phyloP scores from a whole-genome alignment of 495 filamentous ascomycete genomes.

The Lepidopterella palustris region DNA sequence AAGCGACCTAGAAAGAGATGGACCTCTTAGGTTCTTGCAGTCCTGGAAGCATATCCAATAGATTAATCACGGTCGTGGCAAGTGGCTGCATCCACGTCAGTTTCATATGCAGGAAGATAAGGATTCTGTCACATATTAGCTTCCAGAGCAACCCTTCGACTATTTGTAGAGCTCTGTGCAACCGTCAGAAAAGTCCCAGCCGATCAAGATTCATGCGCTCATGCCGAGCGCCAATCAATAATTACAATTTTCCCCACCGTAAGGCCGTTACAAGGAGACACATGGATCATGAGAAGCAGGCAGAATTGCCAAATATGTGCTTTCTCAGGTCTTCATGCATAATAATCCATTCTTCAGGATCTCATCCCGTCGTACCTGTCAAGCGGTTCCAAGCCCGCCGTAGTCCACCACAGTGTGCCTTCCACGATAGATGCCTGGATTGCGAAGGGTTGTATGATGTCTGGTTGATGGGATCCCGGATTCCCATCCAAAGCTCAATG shows the following conservation, averaged over 20 bases:
- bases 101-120: not conserved
- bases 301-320: not conserved
- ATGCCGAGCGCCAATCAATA: not conserved
- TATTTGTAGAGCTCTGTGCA: not conserved
- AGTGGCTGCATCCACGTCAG: not conserved
- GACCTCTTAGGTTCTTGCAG: not conserved
- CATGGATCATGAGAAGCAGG: not conserved
- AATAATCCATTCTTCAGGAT: not conserved
- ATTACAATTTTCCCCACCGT: not conserved
- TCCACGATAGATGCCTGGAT: not conserved
- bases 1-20: no score
- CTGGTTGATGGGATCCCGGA: not conserved
- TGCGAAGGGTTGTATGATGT: no score
- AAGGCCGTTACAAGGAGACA: not conserved
- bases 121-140: not conserved
- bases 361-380: not conserved
- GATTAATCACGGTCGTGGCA: not conserved
- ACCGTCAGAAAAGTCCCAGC: not conserved
- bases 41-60: not conserved
- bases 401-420: not conserved
- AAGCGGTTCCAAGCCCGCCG: not conserved
- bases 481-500: slow-evolving; percentile 1
- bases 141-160: not conserved
- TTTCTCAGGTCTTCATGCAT: not conserved
- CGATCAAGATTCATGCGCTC: not conserved